Base-by-base conservation (phyloP, 179 eudicot genomes). In the Heliamphora ciliata region DNA sequence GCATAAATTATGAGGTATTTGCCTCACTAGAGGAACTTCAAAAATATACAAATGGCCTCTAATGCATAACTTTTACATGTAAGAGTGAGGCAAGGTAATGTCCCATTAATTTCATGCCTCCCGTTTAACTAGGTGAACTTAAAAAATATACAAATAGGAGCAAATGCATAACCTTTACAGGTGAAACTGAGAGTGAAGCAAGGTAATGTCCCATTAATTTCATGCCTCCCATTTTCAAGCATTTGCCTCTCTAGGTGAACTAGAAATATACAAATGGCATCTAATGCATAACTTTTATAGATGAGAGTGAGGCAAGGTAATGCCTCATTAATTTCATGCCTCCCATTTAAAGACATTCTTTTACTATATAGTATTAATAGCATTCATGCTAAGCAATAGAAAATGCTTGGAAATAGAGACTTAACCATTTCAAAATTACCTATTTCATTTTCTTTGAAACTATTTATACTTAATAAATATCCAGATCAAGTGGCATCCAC, bases 71-170 rank as follows among this genome's bases (percentile, higher is more conserved):
- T 75, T 9, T 7, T 18, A 4, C 5, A 74, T 15, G 9, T 51
- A 44, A 18, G 73, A 44, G 40, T 31, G 40, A 31, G 40, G 40
- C 73, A 69, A 54, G 3, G 50, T 10, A 44, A 44, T 66, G 46
- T 66, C 70, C 70, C 6, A 50, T 51, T n/a, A 73, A 73, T 51
- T 73, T 51, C 77, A 73, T 73, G 77, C 77, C 4, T 73, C 76
- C 77, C n/a, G 7, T 0, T 14, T 10, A 31, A 47, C 52, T 17
- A 21, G 8, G 56, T 74, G 2, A 56, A 54, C n/a, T 52, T 52
- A 47, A 75, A 9, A 31, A 75, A 56, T 56, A 24, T 75, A 3
- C 21, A 56, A 50, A 75, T 54, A 21, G 13, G 3, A 13, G 21
- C 46, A 6, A 21, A 75, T 75, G 64, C 79, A 75, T 24, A 4